Evolutionary conservation across 805 yeast species (phyloP), one percentile per base, ranked within the genome.

Genomic region (Kuraishia piskuri): DNA sequence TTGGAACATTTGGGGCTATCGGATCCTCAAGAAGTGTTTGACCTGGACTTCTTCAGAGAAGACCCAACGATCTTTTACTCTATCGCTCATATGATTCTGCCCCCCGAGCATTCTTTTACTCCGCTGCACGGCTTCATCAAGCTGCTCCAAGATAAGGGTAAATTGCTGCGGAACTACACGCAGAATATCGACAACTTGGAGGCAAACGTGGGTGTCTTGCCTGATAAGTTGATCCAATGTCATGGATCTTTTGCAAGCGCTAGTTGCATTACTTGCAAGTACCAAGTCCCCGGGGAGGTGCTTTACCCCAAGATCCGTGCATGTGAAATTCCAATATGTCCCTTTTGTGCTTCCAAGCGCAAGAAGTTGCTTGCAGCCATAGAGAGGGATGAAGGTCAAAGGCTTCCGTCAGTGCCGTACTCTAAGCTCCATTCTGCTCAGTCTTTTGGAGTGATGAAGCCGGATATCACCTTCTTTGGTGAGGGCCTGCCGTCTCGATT

Each of bases 241-340:
- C 97, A 90, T 68, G 97, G 97, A 1, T 88, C 96, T 1, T 90
- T 90, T 68, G 96, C 95, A 0, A 78, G 80, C 0, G 97, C 96
- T 8, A 81, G 90, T 2, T 90, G 97, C 64, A 75, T 83, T 37
- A 83, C 91, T 2, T 90, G 97, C 65, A 76, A 79, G 50, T 78
- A 78, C 64, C 71, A 76, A 62, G 80, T 83, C 6, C 78, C 80
- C 1, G 97, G 97, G 19, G 79, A 77, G 51, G 74, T 75, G 23
- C 74, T 90, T 2, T 88, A 74, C 61, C 76, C 76, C 14, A 79
- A 78, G 52, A 82, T 90, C 46, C 72, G 84, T 58, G 69, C 69
- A 1, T 73, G 79, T 50, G 79, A 79, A 53, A 70, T 90, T 25
- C 90, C 96, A 1, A 67, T 80, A 52, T 90, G 97, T 63, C 88